Evolutionary conservation across 2,329 filamentous ascomycete genomes (phyloP).

Genomic region (Fusarium circinatum): DNA sequence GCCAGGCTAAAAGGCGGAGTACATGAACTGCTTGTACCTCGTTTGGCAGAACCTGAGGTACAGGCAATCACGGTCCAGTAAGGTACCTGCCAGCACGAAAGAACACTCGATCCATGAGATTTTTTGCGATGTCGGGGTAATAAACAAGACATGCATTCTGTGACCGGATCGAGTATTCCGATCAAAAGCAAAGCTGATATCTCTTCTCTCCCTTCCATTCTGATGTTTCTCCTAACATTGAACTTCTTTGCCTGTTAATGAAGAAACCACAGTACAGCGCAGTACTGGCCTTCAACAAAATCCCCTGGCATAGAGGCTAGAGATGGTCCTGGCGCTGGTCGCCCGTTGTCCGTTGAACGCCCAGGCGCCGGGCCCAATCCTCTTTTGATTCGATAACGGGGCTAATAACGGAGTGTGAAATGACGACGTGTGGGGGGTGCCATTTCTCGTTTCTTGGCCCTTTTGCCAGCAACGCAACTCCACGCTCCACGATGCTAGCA

Average conservation of each 20-base stretch:
- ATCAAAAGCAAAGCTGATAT: neutral
- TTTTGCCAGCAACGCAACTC: conserved; percentile 33
- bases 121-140: conserved; percentile 8
- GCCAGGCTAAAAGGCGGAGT: conserved; percentile 28
- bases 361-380: conserved; percentile 32
- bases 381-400: conserved; percentile 44
- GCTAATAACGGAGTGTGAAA: conserved; percentile 45
- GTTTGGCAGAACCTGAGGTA: neutral
- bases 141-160: conserved; percentile 20
- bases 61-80: conserved; percentile 15
- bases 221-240: neutral
- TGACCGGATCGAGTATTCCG: conserved; percentile 7
- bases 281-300: neutral
- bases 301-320: conserved; percentile 12
- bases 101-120: neutral
- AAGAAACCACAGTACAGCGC: neutral
- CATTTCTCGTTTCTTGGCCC: conserved; percentile 36
- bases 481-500: conserved; percentile 31
- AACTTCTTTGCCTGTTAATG: neutral
- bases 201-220: neutral
- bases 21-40: conserved; percentile 26
- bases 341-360: conserved; percentile 40
- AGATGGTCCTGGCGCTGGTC: conserved; percentile 24
- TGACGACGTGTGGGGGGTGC: conserved; percentile 45
- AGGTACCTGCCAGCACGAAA: conserved; percentile 5